Base-by-base conservation (phyloP, 2,329 filamentous ascomycete genomes). In the Gyromitra esculenta region DNA sequence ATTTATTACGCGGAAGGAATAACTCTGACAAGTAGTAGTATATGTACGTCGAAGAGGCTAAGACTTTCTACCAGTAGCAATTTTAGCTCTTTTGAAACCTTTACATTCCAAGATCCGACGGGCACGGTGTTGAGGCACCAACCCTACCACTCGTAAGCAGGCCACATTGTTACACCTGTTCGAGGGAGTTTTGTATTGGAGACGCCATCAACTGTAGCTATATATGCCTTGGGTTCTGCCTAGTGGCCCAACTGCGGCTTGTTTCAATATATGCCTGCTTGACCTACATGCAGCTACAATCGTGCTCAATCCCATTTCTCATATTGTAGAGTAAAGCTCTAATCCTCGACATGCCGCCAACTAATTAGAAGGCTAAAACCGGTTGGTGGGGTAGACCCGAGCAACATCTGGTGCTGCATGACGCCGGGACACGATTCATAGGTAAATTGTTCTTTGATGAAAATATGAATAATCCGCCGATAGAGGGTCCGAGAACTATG, bases 121-220 rank as follows among this genome's bases (percentile, higher is more conserved):
- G 62, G 25, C n/a, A n/a, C 54, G 13, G 6, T n/a, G 9, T 39
- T 59, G 54, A 37, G 11, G 35, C 21, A n/a, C 3, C 31, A 25
- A 15, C 5, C 11, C n/a, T 35, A 41, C 60, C 21, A 31, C 15
- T 15, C 35, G 25, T 39, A 15, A 35, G 25, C 13, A 54, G 50
- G 21, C 50, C n/a, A 21, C 25, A 62, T n/a, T 43, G 67, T 70
- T 71, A 63, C 57, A 63, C 67, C 11, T 45, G 11, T 39, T 43
- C 35, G 35, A 63, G 45, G 18, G 45, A 54, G 63, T 71, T 71
- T 50, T 31, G 5, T 21, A 11, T 13, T 35, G 8, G 21, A 21
- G 37, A 65, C 45, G 21, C 25, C 45, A 65, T 64, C 35, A 18
- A 54, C 21, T 31, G 15, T 66, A 13, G 39, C 18, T 21, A 21